Evolutionary conservation across 2,329 filamentous ascomycete species (phyloP), one percentile per base, ranked within the genome.

Genomic region (Colletotrichum eremochloae): DNA sequence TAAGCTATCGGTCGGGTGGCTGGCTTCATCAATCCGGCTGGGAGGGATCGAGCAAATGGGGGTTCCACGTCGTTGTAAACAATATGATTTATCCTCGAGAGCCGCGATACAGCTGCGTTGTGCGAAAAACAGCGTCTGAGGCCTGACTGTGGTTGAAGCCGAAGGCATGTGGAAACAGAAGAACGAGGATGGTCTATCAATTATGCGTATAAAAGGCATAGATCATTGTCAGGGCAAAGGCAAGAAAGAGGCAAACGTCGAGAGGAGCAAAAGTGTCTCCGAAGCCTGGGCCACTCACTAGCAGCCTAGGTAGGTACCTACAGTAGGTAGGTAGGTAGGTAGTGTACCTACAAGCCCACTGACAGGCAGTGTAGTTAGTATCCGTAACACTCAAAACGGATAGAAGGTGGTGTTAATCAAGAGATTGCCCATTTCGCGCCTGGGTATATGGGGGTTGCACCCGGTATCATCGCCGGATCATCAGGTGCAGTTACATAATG

Each of bases 391-490:
- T 48, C 46, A 55, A 64, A 60, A 40, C 53, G 60, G 68, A 44
- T 55, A 64, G 29, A 33, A 31, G 44, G 18, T 14, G 53, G 65
- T 64, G 60, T 29, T 24, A 64, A 68, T 55, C n/a, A 1, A 62
- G 3, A 33, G 6, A 44, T 4, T 40, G 38, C 38, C 42, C 42
- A 44, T 62, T 62, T 50, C 58, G 36, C 38, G 42, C 55, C 55
- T 62, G 38, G n/a, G 15, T 18, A 42, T 40, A 46, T n/a, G 33
- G 56, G 66, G 40, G 42, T 29, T 67, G 68, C 57, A 58, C 46
- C 29, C 44, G 44, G 57, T 68, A 61, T 18, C 58, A 58, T 71
- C 52, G 58, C 52, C 65, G 38, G 68, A 58, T 36, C 20, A 33
- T 56, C 20, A 11, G 3, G 56, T 29, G 44, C 44, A 24, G 58